Base-by-base conservation (phyloP, 2,329 filamentous ascomycete genomes). In the Penicillium thymicola region DNA sequence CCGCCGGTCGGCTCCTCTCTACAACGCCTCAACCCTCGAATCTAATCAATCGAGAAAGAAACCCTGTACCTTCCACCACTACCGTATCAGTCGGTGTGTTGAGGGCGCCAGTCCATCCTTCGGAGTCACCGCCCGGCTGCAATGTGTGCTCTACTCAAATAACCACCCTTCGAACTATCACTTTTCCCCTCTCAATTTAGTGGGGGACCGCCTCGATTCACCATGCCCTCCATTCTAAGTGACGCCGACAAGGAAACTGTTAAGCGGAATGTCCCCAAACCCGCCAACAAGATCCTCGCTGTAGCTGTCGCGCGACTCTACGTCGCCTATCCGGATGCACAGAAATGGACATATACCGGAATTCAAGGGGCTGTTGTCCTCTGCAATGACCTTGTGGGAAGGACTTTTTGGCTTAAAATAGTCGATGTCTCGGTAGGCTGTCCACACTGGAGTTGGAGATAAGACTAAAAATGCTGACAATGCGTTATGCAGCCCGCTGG, bases 241-340 rank as follows among this genome's bases (percentile, higher is more conserved):
- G 93, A 97, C 70, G 89, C 92, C 70, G 94, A 99, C 80, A 97
- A 96, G 82, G 90, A 95, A 78, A 96, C 87, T 59, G 92, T 99
- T 76, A 96, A 95, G 81, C 88, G 94, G 72, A 89, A 88, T 67
- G 90, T 99, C 53, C 93, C 94, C 60, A 97, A 96, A 76, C 85
- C 91, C 62, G 87, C 87, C 69, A 99, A 97, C 85, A 97, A 97
- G 82, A 97, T 99, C 76, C 90, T 95, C 65, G 92, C 92, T 60
- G 93, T 96, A 64, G 94, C 90, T 58, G 92, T 97, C 65, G 93
- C 92, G 59, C 88, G 89, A 71, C 87, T 99, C 66, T 97, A 97
- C 76, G 85, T 97, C 71, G 92, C 93, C 67, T 89, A 96, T 70
- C 94, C 94, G 13, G 85, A 94, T 78, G 84, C 83, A 61, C 84